Base-by-base conservation (phyloP, 2,329 filamentous ascomycete species). In the Incumbomyces delicatus region DNA sequence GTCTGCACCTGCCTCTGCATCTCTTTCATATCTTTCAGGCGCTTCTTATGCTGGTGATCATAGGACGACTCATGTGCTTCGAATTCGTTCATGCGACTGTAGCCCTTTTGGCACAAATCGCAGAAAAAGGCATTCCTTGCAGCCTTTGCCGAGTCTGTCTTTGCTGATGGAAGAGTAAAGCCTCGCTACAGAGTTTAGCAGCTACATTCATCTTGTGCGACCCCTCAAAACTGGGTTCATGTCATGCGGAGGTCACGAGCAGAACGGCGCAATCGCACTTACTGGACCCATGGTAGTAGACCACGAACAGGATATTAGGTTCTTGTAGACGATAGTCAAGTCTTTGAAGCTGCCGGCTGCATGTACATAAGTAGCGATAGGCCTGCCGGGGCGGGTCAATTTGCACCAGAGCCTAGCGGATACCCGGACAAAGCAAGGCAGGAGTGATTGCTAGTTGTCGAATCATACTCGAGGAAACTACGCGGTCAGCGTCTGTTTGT, bases 41-140 rank as follows among this genome's bases (percentile, higher is more conserved):
- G 68, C 69, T 94, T 88, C 64, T 88, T 89, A 67, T 98, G 92
- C 58, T 86, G 85, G 67, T 98, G 92, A 62, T 96, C 92, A 66
- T 96, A 96, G 59, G 85, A 92, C 53, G 81, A 81, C 47, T 95
- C 85, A 64, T 98, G 92, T 6, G 89, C 84, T 66, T 96, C 90
- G 64, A 94, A 95, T 64, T 96, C 90, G 62, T 94, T 90, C 75
- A 94, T 90, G 47, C 92, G 87, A 1, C 83, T 81, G 68, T 96
- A 98, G 58, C 89, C 90, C 69, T 96, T 96, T 53, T 84, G 81
- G 71, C 92, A 96, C 46, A 96, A 78, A 34, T 81, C 78, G 71
- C 80, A 94, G 69, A 85, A 88, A 68, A 94, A 92, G 30, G 85
- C 80, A 60, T 81, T 84, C 41, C 86, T 74, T 13, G 86, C 85